Base-by-base conservation (phyloP, 495 filamentous ascomycete species). In the Penicillium bovifimosum region DNA sequence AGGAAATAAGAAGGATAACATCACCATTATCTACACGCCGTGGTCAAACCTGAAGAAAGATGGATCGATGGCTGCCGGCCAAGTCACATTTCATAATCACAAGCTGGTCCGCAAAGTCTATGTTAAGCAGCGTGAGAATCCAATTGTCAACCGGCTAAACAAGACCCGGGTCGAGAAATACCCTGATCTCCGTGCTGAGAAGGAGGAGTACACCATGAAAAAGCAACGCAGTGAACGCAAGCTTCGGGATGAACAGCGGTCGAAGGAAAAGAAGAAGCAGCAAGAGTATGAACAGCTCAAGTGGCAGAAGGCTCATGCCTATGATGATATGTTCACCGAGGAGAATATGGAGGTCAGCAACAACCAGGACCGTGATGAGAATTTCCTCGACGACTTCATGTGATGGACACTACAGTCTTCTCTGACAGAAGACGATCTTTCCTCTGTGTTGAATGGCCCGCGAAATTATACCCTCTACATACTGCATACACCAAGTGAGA, bases 1-100 rank as follows among this genome's bases (percentile, higher is more conserved):
- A 88, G 86, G 93, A 52, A 98, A 97, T 73, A 98, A 98, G 72
- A 96, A 96, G 73, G 93, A 97, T 62, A 97, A 97, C 69, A 78
- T 97, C 53, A 95, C 88, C 13, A 72, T 98, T 50, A 91, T 98
- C 59, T 98, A 97, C 71, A 98, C 93, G 3, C 95, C 93, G 16
- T 97, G 95, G 95, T 87, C 89, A 35, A 98, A 98, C 64, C 84
- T 98, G 6, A 85, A 87, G 67, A 98, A 97, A 65, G 88, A 93
- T 59, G 91, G 91, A n/a, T 86, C 82, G 61, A 98, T 98, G 93
- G 91, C 90, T 4, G 85, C 83, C 3, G 93, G 93, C 18, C 93
- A 98, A 68, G 93, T 98, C 44, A 85, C 88, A 36, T 98, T 96
- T 73, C 90, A 95, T 61, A 91, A 96, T 69, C 80, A 76, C n/a